Base-by-base conservation (phyloP, 73 alveolate species). In the Blepharisma japonicum region DNA sequence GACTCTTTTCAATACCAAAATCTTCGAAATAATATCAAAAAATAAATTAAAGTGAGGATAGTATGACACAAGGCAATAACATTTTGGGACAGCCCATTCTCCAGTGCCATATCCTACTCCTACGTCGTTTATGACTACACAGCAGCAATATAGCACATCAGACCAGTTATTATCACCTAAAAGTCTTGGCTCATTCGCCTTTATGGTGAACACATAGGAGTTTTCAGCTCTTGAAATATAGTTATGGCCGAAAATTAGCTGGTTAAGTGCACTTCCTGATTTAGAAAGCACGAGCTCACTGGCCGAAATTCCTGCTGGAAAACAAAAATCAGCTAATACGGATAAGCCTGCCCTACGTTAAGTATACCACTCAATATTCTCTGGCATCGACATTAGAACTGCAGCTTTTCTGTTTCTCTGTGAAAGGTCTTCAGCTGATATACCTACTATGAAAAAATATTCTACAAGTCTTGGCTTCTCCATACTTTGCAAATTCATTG, bases 191-290 rank as follows among this genome's bases (percentile, higher is more conserved):
- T 45, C 66, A 9, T 38, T 9, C 9, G 56, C 32, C 32, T 47
- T 70, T 45, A 70, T 9, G 11, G 80, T 70, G 80, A 70, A 70
- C 42, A 70, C 80, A 70, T 18, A 70, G 32, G 46, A 18, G 66
- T 70, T 70, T 45, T 70, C 66, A 70, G 11, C 46, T 18, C 66
- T 18, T 70, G 21, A n/a, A 4, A 54, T 45, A 39, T 9, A 18
- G 66, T 70, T 70, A 2, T 39, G 56, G 2, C 80, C 80, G 61
- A 14, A 70, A 2, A 70, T 9, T 20, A 70, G 23, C 11, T 45
- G 56, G 46, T 70, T 70, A 23, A 70, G 66, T 25, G 11, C 80
- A 2, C 55, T 18, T 7, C 77, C 80, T 0, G 80, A 70, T 2
- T 70, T 45, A 47, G 68, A n/a, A 18, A 70, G 21, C 27, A 70